Evolutionary conservation across 2,329 filamentous ascomycete genomes (phyloP).

Genomic region (Colletotrichum chrysophilum): DNA sequence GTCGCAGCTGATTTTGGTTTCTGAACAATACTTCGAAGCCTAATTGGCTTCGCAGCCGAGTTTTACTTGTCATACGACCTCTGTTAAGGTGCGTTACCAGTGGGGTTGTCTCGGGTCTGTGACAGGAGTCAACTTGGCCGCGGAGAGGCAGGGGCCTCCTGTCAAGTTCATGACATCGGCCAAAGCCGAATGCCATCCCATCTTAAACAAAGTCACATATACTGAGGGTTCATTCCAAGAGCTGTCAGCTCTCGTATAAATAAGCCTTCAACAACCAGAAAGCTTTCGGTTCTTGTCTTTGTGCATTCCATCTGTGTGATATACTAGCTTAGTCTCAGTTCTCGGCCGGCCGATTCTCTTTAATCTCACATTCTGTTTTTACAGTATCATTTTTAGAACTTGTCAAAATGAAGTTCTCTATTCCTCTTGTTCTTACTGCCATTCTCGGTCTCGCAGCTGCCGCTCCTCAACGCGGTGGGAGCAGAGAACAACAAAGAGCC

Average conservation of each 20-base stretch:
- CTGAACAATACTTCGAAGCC: neutral
- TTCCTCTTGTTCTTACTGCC: neutral
- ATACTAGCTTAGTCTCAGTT: neutral
- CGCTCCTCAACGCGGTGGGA: neutral
- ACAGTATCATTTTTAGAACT: neutral
- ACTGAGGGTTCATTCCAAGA: neutral
- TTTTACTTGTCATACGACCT: neutral
- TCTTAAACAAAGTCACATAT: neutral
- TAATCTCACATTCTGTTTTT: neutral
- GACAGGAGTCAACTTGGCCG: neutral
- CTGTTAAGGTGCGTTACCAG: neutral
- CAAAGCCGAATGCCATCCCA: neutral
- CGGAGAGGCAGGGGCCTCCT: neutral
- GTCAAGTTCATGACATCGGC: neutral
- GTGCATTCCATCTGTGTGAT: neutral
- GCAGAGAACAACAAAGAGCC: neutral
- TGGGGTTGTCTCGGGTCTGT: slow-evolving; percentile 7
- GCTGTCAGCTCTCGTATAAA: neutral
- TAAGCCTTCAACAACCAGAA: too few species aligned
- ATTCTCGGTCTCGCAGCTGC: neutral
- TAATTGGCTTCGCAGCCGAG: neutral
- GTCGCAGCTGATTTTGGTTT: neutral
- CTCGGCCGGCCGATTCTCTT: neutral
- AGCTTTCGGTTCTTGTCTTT: neutral
- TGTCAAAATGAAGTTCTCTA: neutral